A percentile compares a stretch with the other conserved stretches of the same genome.
Conservation (phyloP, 768 basidiomycete species). For the Boletus pseudopeckii region DNA sequence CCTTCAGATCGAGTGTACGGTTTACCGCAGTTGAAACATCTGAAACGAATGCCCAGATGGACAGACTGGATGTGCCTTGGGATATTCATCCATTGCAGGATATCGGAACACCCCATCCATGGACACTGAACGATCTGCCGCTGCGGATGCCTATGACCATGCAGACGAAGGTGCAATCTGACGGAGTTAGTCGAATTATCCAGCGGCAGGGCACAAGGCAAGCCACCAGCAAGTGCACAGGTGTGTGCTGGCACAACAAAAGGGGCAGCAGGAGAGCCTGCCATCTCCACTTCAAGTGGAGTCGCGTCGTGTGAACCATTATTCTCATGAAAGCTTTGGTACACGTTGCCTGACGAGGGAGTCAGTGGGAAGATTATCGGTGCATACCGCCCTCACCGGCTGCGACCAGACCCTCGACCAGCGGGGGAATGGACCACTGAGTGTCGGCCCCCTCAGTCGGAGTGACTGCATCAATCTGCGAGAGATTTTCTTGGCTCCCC, state of each 20-base stretch:
- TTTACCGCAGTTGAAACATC: constrained; percentile 5
- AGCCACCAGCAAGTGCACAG: constrained; percentile 7
- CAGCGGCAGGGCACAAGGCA: constrained; percentile 3
- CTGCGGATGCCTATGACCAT: constrained; percentile 11
- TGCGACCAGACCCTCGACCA: too few species aligned
- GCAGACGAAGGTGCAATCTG: constrained; percentile 9
- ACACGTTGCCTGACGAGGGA: too few species aligned
- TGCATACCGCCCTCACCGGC: too few species aligned
- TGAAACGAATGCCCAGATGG: constrained; percentile 12
- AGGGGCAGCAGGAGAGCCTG: background rate
- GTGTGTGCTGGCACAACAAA: background rate
- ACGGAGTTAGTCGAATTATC: constrained; percentile 5
- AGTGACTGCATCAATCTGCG: too few species aligned
- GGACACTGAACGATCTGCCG: constrained; percentile 9
- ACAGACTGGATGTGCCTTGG: constrained; percentile 14
- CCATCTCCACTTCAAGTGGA: background rate
- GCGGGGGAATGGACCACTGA: too few species aligned
- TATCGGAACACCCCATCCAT: constrained; percentile 7
- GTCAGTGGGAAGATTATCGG: too few species aligned
- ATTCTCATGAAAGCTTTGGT: too few species aligned
- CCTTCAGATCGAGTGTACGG: constrained; percentile 1
- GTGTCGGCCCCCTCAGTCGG: too few species aligned
- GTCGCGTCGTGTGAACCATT: background rate
- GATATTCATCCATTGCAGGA: constrained; percentile 15
- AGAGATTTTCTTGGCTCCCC: too few species aligned